Base-by-base conservation (phyloP, 1,284 basidiomycete species). In the Ceratorhiza oryzae-sativae region DNA sequence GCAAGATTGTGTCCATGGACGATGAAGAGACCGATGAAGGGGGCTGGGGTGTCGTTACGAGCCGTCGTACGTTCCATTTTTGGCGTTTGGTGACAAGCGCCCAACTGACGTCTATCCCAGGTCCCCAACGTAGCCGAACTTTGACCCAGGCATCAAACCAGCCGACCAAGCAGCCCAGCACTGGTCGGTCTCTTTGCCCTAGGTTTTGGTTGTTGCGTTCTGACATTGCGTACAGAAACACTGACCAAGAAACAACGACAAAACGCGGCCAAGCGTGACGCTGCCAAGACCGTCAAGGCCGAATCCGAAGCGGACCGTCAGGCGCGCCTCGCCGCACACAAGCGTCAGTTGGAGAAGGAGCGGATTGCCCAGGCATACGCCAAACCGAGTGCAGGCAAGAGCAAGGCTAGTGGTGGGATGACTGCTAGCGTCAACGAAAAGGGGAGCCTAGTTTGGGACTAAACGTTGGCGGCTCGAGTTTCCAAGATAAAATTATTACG, bases 11-110 rank as follows among this genome's bases (percentile, higher is more conserved):
- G 10, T 86, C 88, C 71, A 86, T 84, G 3, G 87, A 86, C 74
- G 86, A 82, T 10, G 87, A 87, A 75, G 84, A 84, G 63, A 85
- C 84, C 42, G 86, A 85, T 62, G 86, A 87, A 71, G 84, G 83
- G 0, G 85, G 84, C 8, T 92, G 91, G 91, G 90, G 87, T 27
- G 86, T 92, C 36, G 90, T 93, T 74, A 86, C 84, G 79, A 85
- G 86, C 75, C 84, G 85, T 68, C 76, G 77, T 65, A 83, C 81
- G 65, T 70, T n/a, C 25, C 36, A 15, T 73, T 83, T 73, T 85
- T 86, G 87, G 80, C 73, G 27, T 84, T 80, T 45, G 25, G 72
- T 63, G 6, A 46, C 61, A 18, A 39, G 18, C 13, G 27, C 68
- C 61, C 55, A 42, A 71, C 25, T 45, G 30, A 18, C 32, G 20